Percentiles rank a stretch among this genome's conserved stretches.
phyloP scores from a whole-genome alignment of 1,284 basidiomycete species.

The Apiotrichum brassicae region DNA sequence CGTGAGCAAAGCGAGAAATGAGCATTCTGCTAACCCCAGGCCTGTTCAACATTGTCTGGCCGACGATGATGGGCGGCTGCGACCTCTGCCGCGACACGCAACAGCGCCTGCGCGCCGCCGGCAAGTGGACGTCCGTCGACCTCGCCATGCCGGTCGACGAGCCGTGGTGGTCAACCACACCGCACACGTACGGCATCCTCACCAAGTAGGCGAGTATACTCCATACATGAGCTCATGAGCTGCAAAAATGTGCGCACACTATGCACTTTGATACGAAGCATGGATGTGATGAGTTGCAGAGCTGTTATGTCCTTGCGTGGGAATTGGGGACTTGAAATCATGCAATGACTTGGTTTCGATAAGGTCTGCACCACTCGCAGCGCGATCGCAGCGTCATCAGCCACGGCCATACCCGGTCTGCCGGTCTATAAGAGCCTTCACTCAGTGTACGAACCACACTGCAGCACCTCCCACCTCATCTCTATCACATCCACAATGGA shows the following conservation, averaged over 20 bases:
- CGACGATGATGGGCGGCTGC: conserved; percentile 14
- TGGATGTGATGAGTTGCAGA: no score
- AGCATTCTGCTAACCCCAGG: conserved; percentile 6
- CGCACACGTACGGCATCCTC: conserved; percentile 13
- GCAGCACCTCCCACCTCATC: background rate
- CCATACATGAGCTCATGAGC: no score
- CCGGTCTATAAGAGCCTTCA: no score
- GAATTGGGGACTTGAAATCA: no score
- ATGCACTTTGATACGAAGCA: no score
- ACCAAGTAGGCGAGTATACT: conserved; percentile 16
- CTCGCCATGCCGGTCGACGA: conserved; percentile 16
- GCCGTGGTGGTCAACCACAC: conserved; percentile 9
- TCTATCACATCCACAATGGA: background rate
- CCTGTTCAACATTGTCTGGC: conserved; percentile 15
- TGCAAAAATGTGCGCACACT: no score
- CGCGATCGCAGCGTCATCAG: no score
- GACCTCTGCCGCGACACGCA: conserved; percentile 15
- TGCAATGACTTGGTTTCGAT: no score
- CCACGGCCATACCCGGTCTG: no score
- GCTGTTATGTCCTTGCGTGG: no score
- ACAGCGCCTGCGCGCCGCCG: conserved; percentile 4
- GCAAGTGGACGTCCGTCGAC: conserved; percentile 10
- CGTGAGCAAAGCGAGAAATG: conserved; percentile 3
- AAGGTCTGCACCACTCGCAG: no score
- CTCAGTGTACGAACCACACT: no score